Base-by-base conservation (phyloP, 2,329 filamentous ascomycete species). In the Arthrobotrys musiformis region DNA sequence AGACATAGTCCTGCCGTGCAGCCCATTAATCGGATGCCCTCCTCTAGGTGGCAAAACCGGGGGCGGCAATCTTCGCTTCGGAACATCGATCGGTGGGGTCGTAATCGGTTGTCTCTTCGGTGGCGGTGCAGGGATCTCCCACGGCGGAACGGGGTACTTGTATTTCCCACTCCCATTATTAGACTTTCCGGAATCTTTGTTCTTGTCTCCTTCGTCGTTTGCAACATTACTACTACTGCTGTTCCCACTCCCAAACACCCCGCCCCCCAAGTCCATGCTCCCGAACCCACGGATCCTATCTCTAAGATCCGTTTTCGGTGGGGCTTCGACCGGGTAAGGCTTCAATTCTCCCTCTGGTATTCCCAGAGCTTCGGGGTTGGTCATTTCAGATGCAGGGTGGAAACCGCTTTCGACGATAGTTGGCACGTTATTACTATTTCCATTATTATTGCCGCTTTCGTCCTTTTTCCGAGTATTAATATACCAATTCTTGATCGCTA, bases 31-130 rank as follows among this genome's bases (percentile, higher is more conserved):
- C 35, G 73, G 78, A 30, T 50, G 56, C 46, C 69, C 69, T 48
- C 54, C 79, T 54, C 79, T 74, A 4, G 80, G 83, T 26, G 84
- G 82, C 8, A 85, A 68, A 9, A 82, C 60, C 22, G 86, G 83
- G 19, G 86, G 83, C 40, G 87, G 84, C 7, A 91, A 84, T 80
- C 91, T 93, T n/a, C 91, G 86, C 81, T 89, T 90, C 2, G 90
- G 88, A 0, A 90, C 85, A 28, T 86, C 86, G 73, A 86, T 87
- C 15, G 87, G 85, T 56, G 86, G 87, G 50, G 88, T 87, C 22
- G 54, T n/a, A 26, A 19, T 8, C 11, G 30, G 54, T 19, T 33
- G 54, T 81, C 78, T 78, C 66, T 79, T 80, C 7, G 80, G 78
- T 22, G 79, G 80, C n/a, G 62, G 44, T n/a, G 62, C 15, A 26